Percentiles rank a stretch among this genome's conserved stretches.
phyloP scores from a whole-genome alignment of 2,329 filamentous ascomycete genomes.

The Colletotrichum orbiculare region DNA sequence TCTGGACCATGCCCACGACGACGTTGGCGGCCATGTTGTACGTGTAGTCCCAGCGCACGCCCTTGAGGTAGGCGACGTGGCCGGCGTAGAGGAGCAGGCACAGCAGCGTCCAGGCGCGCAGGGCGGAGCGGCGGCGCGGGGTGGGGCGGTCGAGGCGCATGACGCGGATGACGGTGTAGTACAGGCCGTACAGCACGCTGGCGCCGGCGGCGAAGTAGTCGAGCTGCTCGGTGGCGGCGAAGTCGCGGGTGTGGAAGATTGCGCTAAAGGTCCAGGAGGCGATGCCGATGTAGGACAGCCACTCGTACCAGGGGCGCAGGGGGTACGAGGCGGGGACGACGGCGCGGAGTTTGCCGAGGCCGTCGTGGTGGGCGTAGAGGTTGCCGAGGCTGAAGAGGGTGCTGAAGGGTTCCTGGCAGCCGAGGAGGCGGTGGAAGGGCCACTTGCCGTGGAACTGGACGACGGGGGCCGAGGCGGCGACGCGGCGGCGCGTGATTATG shows the following conservation, averaged over 20 bases:
- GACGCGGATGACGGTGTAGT: constrained; percentile 83
- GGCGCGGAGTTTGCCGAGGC: constrained; percentile 76
- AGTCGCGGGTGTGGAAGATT: constrained; percentile 93
- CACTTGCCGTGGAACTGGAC: constrained; percentile 99
- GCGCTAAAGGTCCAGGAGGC: constrained; percentile 89
- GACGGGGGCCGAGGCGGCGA: constrained; percentile 73
- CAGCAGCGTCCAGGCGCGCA: constrained; percentile 79
- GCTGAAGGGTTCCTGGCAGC: constrained; percentile 94
- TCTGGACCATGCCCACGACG: constrained; percentile 80
- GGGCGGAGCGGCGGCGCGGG: constrained; percentile 57
- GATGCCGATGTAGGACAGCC: constrained; percentile 83
- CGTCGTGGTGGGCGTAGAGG: constrained; percentile 84
- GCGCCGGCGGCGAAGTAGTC: constrained; percentile 97
- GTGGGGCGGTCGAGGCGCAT: constrained; percentile 79
- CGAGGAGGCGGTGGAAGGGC: constrained; percentile 91
- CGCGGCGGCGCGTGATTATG: constrained; percentile 80
- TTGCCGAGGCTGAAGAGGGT: constrained; percentile 95
- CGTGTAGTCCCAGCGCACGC: constrained; percentile 91
- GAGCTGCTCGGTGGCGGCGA: constrained; percentile 85
- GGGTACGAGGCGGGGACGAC: constrained; percentile 79
- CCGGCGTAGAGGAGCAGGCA: constrained; percentile 78
- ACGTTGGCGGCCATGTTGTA: constrained; percentile 99
- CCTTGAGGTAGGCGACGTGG: constrained; percentile 86
- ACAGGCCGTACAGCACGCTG: constrained; percentile 90
- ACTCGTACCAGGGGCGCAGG: constrained; percentile 82